Conservation (phyloP, 2,329 filamentous ascomycete species). For the Colletotrichum scovillei region DNA sequence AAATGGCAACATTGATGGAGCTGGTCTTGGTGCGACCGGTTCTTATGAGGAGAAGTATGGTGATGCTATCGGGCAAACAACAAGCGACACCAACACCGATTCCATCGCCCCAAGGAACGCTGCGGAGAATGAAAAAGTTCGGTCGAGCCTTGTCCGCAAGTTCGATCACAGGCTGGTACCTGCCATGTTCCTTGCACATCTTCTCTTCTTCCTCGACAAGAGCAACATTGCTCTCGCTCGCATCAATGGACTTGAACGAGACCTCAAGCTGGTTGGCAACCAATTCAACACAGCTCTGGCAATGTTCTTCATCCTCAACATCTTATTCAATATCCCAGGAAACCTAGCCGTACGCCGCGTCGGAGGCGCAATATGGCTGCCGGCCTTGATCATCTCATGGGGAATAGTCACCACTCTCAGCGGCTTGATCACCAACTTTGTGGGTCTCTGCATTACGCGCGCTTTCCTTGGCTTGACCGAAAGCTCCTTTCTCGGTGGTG, state of each 20-base stretch:
- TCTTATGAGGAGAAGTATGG: not conserved
- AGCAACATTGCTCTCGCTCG: conserved; percentile 35
- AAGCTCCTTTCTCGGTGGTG: conserved; percentile 40
- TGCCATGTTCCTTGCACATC: conserved; percentile 24
- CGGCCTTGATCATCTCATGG: conserved; percentile 38
- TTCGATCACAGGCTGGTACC: conserved; percentile 34
- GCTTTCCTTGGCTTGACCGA: conserved; percentile 39
- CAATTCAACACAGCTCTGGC: conserved; percentile 39
- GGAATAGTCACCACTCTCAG: conserved; percentile 37
- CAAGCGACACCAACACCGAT: not conserved
- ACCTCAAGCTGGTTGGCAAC: conserved; percentile 15
- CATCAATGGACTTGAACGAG: conserved; percentile 35
- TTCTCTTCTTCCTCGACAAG: conserved; percentile 37
- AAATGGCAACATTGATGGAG: not conserved
- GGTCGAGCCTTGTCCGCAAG: conserved; percentile 21
- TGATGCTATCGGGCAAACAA: not conserved
- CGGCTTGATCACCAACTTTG: conserved; percentile 39
- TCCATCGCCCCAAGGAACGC: not conserved
- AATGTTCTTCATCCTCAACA: conserved; percentile 39
- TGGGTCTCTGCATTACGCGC: conserved; percentile 37
- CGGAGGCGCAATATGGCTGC: conserved; percentile 38
- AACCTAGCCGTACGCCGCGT: conserved; percentile 39
- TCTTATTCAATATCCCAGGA: conserved; percentile 40
- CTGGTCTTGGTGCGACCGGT: not conserved
- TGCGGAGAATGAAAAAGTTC: not conserved